phyloP scores from a whole-genome alignment of 257 asterid genomes.

The Solanum paucissectum region DNA sequence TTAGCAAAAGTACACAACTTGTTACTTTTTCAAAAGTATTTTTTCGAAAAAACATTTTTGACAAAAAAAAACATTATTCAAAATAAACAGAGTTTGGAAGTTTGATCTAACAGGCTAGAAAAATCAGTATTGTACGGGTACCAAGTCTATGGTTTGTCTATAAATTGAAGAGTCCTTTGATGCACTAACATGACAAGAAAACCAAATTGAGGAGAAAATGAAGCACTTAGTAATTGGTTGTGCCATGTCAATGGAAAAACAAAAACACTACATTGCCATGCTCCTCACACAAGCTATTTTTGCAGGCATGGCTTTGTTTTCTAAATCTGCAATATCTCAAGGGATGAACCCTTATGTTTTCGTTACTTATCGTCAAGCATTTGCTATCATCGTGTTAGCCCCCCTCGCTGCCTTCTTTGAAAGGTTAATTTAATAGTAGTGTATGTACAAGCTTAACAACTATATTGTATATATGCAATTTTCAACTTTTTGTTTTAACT shows the following conservation, averaged over 20 bases:
- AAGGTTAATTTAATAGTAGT: slow-evolving; percentile 15
- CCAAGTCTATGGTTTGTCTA: neutral
- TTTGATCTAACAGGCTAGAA: neutral
- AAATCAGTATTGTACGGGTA: neutral
- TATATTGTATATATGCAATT: neutral
- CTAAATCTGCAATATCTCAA: slow-evolving; percentile 36
- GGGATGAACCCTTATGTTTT: slow-evolving; percentile 52
- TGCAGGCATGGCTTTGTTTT: slow-evolving; percentile 53
- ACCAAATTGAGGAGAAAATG: neutral
- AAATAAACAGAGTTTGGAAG: neutral
- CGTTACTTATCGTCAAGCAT: slow-evolving; percentile 52
- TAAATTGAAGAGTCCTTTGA: neutral
- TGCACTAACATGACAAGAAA: neutral
- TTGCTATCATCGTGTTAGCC: slow-evolving; percentile 36
- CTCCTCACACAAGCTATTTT: slow-evolving; percentile 26
- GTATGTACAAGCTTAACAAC: neutral
- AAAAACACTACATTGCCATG: slow-evolving; percentile 29
- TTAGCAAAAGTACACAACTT: neutral
- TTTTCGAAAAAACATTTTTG: neutral
- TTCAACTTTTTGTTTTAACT: neutral
- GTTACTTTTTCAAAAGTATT: neutral
- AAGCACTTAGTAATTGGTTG: neutral
- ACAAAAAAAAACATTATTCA: neutral
- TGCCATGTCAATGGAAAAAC: neutral
- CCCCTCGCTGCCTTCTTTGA: slow-evolving; percentile 45